Percentiles rank a stretch among this genome's conserved stretches.
phyloP scores from a whole-genome alignment of 441 rosid genomes.

The Pelargonium australe region DNA sequence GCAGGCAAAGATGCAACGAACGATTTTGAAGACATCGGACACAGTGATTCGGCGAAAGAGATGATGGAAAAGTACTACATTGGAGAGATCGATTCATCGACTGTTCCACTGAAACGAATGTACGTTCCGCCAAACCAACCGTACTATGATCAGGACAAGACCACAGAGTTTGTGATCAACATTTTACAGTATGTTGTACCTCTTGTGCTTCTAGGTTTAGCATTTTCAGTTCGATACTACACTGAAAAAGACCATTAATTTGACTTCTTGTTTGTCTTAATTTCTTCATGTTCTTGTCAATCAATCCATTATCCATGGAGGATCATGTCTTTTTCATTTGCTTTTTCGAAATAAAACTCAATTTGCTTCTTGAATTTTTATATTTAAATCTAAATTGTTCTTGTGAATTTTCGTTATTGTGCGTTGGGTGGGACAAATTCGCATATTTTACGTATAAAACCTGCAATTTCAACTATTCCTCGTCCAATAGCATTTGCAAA shows the following conservation, averaged over 20 bases:
- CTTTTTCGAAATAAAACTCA: too few species aligned
- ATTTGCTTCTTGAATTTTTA: too few species aligned
- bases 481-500: too few species aligned
- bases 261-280: constrained; percentile 1
- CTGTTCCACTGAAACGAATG: constrained; percentile 43
- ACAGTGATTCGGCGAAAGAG: constrained; percentile 81
- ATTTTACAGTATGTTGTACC: constrained; percentile 78
- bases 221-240: constrained; percentile 54
- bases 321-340: too few species aligned
- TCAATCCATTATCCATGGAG: too few species aligned
- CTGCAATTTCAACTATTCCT: too few species aligned
- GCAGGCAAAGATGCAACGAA: constrained; percentile 82
- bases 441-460: too few species aligned
- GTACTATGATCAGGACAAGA: constrained; percentile 41
- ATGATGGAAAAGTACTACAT: constrained; percentile 66
- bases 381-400: too few species aligned
- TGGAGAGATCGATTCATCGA: constrained; percentile 61
- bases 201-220: constrained; percentile 67
- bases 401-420: too few species aligned
- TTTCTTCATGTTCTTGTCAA: too few species aligned
- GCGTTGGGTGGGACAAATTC: too few species aligned
- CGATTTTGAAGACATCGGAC: constrained; percentile 90
- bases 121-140: constrained; percentile 45
- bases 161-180: constrained; percentile 56
- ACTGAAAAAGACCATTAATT: constrained; percentile 74